Base-by-base conservation (phyloP, 495 filamentous ascomycete species). In the Annulohypoxylon nitens region DNA sequence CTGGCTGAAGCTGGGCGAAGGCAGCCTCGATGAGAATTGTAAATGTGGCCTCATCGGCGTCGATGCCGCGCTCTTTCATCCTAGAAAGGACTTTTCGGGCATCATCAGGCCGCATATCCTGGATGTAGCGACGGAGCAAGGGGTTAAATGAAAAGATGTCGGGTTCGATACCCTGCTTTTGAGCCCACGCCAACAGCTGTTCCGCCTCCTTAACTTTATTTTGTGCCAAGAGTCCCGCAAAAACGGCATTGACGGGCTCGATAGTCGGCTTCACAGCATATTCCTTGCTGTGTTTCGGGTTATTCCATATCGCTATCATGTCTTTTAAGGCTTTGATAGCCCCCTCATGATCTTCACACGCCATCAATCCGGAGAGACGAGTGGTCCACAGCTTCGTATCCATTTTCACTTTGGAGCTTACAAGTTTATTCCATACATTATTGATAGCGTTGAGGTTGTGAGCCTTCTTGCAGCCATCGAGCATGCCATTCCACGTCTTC, bases 71-170 rank as follows among this genome's bases (percentile, higher is more conserved):
- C n/a, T 60, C 39, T 11, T 64, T 59, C 84, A 86, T 86, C 25
- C 71, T 70, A 8, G 69, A 34, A 25, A 92, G 79, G 25, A 90
- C 64, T 1, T 75, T 70, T 43, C 80, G 68, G 20, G 85, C 82
- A 25, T 81, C 76, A 14, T 78, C 69, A 0, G 75, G 65, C 30
- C 73, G 73, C 20, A 81, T 83, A 41, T 78, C 67, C 16, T 84
- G 83, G 65, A 93, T 81, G 47, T 88, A 75, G 2, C 85, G 79
- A 6, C 83, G 81, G 26, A 95, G 82, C 9, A 93, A 83, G 3
- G 84, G 89, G 79, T 94, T 95, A 82, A 88, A 94, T 11, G 92
- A 93, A 61, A 81, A 80, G 37, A 86, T 78, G 74, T 93, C 87
- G 16, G 89, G 89, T 37, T 81, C 60, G 51, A 95, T 86, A 30